Evolutionary conservation across 768 basidiomycete species (phyloP).

Genomic region (Psilocybe azurescens): DNA sequence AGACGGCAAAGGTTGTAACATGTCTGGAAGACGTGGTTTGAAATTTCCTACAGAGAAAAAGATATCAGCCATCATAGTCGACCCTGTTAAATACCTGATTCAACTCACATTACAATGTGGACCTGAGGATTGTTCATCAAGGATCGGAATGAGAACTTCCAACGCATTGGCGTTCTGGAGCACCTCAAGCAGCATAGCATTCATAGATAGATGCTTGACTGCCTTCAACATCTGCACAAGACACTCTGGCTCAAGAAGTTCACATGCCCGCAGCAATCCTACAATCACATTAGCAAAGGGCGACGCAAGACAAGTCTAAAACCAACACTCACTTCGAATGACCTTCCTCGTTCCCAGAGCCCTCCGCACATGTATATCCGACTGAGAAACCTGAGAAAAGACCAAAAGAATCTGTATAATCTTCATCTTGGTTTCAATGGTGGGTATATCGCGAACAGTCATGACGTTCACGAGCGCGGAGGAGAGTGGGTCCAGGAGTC

Average conservation of each 20-base stretch:
- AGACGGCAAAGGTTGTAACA: slow-evolving; percentile 96
- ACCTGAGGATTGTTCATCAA: slow-evolving; percentile 82
- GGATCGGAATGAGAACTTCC: slow-evolving; percentile 84
- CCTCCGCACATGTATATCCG: slow-evolving; percentile 91
- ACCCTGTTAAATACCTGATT: not conserved
- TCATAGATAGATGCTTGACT: slow-evolving; percentile 96
- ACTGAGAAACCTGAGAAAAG: slow-evolving; percentile 96
- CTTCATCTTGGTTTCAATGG: slow-evolving; percentile 82
- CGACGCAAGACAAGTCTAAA: not conserved
- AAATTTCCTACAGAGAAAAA: slow-evolving; percentile 74
- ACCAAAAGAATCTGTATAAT: slow-evolving; percentile 89
- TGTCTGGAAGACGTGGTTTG: slow-evolving; percentile 96
- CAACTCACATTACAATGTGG: slow-evolving; percentile 77
- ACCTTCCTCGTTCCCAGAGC: slow-evolving; percentile 91
- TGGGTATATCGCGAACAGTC: slow-evolving; percentile 66
- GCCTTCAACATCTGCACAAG: slow-evolving; percentile 92
- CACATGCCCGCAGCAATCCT: slow-evolving; percentile 90
- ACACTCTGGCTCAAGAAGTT: slow-evolving; percentile 85
- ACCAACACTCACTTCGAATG: slow-evolving; percentile 72
- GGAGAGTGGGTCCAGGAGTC: slow-evolving; percentile 90
- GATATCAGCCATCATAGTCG: slow-evolving; percentile 1
- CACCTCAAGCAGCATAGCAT: slow-evolving; percentile 85
- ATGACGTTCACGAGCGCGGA: slow-evolving; percentile 90
- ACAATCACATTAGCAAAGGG: not conserved
- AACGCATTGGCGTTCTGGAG: slow-evolving; percentile 96